phyloP scores from a whole-genome alignment of 2,329 filamentous ascomycete genomes.

The Neoscytalidium dimidiatum region DNA sequence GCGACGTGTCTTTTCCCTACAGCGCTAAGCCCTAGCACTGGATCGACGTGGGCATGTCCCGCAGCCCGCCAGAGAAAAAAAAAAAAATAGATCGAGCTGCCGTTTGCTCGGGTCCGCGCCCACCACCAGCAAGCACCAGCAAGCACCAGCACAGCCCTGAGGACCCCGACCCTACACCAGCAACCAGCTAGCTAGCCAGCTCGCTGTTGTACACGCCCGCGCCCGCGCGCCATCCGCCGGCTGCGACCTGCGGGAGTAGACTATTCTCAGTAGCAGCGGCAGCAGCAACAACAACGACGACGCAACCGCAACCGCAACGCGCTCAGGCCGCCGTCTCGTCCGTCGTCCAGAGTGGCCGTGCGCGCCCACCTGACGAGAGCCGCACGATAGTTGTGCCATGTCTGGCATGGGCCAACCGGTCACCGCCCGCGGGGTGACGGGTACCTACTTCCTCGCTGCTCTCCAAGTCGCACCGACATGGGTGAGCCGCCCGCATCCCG shows the following conservation, averaged over 20 bases:
- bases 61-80: too few relatives aligned
- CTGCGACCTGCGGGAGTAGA: background rate
- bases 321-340: too few relatives aligned
- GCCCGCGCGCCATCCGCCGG: slow-evolving; percentile 3
- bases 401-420: background rate
- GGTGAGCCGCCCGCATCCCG: background rate
- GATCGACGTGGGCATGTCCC: slow-evolving; percentile 13
- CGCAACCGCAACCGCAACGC: too few relatives aligned
- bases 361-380: background rate
- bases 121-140: background rate
- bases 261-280: background rate
- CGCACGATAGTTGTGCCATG: background rate
- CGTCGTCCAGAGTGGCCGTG: background rate
- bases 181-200: too few relatives aligned
- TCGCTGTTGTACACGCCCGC: background rate
- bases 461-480: background rate
- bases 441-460: slow-evolving; percentile 9
- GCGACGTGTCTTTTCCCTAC: slow-evolving; percentile 17
- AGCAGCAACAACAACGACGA: background rate
- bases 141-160: background rate
- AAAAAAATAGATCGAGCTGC: slow-evolving; percentile 7
- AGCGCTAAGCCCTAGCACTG: slow-evolving; percentile 7
- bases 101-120: slow-evolving; percentile 6
- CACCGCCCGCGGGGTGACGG: background rate
- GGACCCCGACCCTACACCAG: too few relatives aligned